phyloP scores from a whole-genome alignment of 139 green algal species.

The Chlorella sp. region DNA sequence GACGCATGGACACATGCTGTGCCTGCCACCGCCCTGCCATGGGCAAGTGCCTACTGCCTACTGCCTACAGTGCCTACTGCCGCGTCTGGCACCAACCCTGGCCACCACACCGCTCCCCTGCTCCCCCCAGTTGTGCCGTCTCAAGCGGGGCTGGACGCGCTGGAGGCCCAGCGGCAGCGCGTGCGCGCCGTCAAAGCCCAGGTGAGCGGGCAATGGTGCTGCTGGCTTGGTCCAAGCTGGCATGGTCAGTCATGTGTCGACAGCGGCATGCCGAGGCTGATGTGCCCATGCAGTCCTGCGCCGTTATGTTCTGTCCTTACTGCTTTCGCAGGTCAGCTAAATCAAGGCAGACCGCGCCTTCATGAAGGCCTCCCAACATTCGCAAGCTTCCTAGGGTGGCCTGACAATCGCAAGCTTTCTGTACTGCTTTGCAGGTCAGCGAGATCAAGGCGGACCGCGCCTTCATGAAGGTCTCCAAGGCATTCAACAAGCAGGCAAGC shows the following conservation, averaged over 20 bases:
- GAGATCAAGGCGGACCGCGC: slow-evolving; percentile 31
- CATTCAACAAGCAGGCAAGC: slow-evolving; percentile 30
- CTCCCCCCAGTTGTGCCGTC: slow-evolving; percentile 22
- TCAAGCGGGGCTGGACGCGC: slow-evolving; percentile 25
- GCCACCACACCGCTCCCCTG: neutral
- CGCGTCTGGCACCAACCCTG: neutral
- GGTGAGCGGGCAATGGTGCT: neutral
- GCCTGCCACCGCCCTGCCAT: neutral
- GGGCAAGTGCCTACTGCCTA: no score
- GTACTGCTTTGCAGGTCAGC: neutral
- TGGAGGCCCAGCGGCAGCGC: slow-evolving; percentile 32
- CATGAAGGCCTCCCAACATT: no score
- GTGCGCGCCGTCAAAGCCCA: slow-evolving; percentile 31
- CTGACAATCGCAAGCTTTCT: neutral
- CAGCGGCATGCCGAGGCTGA: no score
- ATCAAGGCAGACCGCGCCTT: no score
- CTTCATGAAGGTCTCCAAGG: slow-evolving; percentile 35
- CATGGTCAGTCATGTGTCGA: no score
- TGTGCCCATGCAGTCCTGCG: no score
- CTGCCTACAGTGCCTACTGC: neutral
- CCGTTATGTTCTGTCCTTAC: no score
- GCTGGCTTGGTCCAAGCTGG: neutral
- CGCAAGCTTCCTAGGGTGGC: neutral
- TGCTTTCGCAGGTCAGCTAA: no score
- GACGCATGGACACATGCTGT: neutral